Conservation (phyloP, 2,329 filamentous ascomycete species). For the Colletotrichum chrysophilum region DNA sequence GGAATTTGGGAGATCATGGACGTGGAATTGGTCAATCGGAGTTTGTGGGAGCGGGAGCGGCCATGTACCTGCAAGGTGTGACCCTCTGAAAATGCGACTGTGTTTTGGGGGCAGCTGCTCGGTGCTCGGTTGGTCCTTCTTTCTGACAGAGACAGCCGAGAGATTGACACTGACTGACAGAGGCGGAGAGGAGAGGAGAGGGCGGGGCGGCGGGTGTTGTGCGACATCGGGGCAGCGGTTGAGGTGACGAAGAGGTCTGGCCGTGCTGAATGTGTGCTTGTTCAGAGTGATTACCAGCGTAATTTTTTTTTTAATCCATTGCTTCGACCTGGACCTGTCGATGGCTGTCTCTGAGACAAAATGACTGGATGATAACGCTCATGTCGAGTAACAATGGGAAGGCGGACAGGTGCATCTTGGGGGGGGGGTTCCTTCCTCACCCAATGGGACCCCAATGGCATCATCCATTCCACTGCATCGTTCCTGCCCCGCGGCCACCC, state of each 20-base stretch:
- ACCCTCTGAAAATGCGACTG: background rate
- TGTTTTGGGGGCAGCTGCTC: background rate
- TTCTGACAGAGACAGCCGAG: background rate
- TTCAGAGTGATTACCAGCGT: background rate
- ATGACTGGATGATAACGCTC: background rate
- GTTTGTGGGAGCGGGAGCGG: background rate
- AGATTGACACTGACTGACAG: background rate
- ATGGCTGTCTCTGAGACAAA: background rate
- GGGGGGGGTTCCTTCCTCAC: background rate
- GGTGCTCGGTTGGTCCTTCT: background rate
- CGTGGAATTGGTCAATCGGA: background rate
- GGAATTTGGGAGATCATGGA: background rate
- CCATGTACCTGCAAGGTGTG: slow-evolving; percentile 17
- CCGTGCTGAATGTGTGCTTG: background rate
- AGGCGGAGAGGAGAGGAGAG: background rate
- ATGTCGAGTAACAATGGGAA: background rate
- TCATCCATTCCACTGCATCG: slow-evolving; percentile 9
- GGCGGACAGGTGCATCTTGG: background rate
- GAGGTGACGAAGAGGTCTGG: background rate
- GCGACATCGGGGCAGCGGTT: background rate
- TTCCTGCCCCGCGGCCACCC: slow-evolving; percentile 9
- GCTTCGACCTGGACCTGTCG: background rate
- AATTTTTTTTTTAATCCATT: background rate
- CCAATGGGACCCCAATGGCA: background rate
- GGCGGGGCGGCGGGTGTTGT: background rate